phyloP scores from a whole-genome alignment of 2,329 filamentous ascomycete species.

The Pyrenophora tritici-repentis region DNA sequence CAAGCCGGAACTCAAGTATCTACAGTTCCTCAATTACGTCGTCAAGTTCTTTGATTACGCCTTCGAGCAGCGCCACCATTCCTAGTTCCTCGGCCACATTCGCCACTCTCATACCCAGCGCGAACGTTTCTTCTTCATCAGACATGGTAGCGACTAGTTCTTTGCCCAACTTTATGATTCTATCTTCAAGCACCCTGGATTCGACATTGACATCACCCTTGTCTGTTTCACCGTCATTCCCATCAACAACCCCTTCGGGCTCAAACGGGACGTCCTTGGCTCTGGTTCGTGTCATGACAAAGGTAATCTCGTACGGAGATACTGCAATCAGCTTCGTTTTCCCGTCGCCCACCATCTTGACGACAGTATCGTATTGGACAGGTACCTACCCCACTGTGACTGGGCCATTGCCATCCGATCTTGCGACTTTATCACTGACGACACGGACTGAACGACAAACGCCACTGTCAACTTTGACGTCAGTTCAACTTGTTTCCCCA shows the following conservation, averaged over 20 bases:
- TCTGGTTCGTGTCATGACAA: constrained; percentile 23
- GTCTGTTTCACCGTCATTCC: not conserved
- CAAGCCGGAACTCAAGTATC: too few species aligned
- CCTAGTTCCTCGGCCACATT: not conserved
- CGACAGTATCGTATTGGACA: constrained; percentile 42
- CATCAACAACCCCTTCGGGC: not conserved
- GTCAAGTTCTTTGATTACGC: too few species aligned
- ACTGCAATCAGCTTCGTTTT: constrained; percentile 35
- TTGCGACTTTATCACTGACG: constrained; percentile 26
- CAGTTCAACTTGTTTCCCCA: constrained; percentile 22
- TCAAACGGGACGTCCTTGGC: constrained; percentile 6
- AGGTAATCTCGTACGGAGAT: constrained; percentile 32
- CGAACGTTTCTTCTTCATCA: not conserved
- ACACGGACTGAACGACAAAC: constrained; percentile 31
- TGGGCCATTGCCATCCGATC: constrained; percentile 29
- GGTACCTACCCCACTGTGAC: constrained; percentile 36
- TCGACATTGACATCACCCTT: not conserved
- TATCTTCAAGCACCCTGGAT: not conserved
- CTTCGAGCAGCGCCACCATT: too few species aligned
- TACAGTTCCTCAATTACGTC: too few species aligned
- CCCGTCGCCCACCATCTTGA: constrained; percentile 34
- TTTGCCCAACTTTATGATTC: not conserved
- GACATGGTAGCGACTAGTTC: not conserved
- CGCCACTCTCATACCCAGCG: not conserved
- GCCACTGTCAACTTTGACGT: constrained; percentile 26